Conservation (phyloP, 2,329 filamentous ascomycete genomes). For the Exophiala viscosa region DNA sequence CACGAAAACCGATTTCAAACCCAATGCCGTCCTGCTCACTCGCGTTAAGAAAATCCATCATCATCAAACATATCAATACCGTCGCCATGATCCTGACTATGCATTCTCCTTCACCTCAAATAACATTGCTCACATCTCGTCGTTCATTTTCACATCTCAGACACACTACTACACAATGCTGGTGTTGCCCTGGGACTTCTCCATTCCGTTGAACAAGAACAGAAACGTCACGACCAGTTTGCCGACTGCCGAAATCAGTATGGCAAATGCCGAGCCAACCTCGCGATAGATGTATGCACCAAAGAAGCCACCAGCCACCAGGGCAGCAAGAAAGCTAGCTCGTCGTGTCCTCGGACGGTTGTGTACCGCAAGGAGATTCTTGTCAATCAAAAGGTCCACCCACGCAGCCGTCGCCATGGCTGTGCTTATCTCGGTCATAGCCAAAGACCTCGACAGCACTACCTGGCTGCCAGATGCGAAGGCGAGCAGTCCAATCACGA, state of each 20-base stretch:
- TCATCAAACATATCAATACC: too few relatives aligned
- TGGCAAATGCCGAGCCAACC: slow-evolving; percentile 7
- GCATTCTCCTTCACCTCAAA: neutral
- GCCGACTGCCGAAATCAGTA: slow-evolving; percentile 15
- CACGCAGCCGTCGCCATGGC: slow-evolving; percentile 64
- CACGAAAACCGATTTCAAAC: too few relatives aligned
- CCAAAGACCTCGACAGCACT: slow-evolving; percentile 52
- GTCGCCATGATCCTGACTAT: too few relatives aligned
- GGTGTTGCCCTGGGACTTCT: slow-evolving; percentile 2
- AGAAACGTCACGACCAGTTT: slow-evolving; percentile 21
- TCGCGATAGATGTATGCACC: slow-evolving; percentile 41
- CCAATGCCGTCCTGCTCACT: too few relatives aligned
- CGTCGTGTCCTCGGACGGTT: slow-evolving; percentile 53
- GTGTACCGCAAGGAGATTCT: slow-evolving; percentile 42
- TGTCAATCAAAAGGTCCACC: slow-evolving; percentile 58
- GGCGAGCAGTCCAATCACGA: slow-evolving; percentile 51
- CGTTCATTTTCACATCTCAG: too few relatives aligned
- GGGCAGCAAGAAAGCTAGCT: slow-evolving; percentile 47
- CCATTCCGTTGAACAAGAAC: slow-evolving; percentile 18
- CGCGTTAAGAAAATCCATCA: too few relatives aligned
- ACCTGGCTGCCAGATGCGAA: slow-evolving; percentile 58
- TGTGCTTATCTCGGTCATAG: slow-evolving; percentile 60
- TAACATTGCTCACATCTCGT: neutral
- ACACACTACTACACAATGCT: too few relatives aligned
- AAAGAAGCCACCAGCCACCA: slow-evolving; percentile 49